A percentile compares a stretch with the other conserved stretches of the same genome.
Evolutionary conservation across 1,139 yeast species (phyloP).

Genomic region (Schizosaccharomyces versatilis): DNA sequence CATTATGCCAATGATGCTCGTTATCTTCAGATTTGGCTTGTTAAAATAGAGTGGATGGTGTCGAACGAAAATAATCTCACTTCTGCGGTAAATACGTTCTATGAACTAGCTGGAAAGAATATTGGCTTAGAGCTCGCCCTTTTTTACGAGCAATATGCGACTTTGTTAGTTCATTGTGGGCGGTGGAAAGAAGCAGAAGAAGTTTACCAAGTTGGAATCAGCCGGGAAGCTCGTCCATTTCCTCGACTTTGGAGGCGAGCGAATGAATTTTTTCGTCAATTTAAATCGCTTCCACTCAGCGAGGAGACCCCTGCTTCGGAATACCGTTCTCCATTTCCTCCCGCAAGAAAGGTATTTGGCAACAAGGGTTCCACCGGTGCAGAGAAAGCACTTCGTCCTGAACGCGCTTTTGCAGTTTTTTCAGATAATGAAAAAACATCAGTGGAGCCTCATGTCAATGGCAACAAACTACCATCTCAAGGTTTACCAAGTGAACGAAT

Average conservation of each 20-base stretch:
- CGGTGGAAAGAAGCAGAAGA: constrained; percentile 38
- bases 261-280: constrained; percentile 23
- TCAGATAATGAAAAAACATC: neutral
- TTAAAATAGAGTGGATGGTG: neutral
- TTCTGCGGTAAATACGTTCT: constrained; percentile 47
- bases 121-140: constrained; percentile 49
- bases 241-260: constrained; percentile 31
- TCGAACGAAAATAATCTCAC: constrained; percentile 16
- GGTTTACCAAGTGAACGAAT: neutral
- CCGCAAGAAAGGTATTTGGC: neutral
- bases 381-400: neutral
- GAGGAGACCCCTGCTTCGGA: neutral
- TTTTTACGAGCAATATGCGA: constrained; percentile 67
- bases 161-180: constrained; percentile 32
- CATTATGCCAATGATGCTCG: constrained; percentile 66
- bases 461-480: neutral
- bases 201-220: constrained; percentile 41
- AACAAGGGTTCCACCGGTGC: neutral
- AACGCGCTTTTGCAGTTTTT: neutral
- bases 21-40: constrained; percentile 56
- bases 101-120: constrained; percentile 47
- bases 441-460: too few relatives aligned
- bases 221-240: constrained; percentile 40
- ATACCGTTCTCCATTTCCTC: neutral
- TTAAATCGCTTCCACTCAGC: neutral